These are phyloP conservation scores for Phallus indusiatus DNA, from an alignment of 768 basidiomycete genomes.

Conservation along the genomic window DNA sequence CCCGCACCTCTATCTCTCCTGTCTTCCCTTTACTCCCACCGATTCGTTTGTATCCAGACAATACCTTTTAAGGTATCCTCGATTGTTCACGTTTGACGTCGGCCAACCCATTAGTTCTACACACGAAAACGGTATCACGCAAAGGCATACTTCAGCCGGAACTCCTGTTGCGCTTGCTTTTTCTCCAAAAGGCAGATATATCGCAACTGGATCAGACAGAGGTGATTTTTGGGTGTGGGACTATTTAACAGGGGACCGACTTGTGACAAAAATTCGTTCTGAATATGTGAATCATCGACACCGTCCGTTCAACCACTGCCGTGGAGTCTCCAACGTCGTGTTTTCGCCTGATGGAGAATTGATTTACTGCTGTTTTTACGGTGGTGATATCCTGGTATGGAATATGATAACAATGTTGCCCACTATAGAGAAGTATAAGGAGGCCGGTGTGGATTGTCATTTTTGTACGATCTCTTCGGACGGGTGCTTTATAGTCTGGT, in stretches of 20 bases:
- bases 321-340: background rate
- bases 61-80: conserved; percentile 11
- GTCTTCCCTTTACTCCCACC: conserved; percentile 25
- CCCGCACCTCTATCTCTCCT: conserved; percentile 33
- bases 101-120: conserved; percentile 3
- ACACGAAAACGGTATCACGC: conserved; percentile 9
- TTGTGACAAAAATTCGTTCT: background rate
- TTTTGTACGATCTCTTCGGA: too few relatives aligned
- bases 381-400: too few relatives aligned
- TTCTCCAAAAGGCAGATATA: conserved; percentile 16
- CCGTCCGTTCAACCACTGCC: too few relatives aligned
- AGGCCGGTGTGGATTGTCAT: too few relatives aligned
- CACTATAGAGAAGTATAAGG: too few relatives aligned
- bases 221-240: background rate
- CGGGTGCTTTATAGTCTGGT: too few relatives aligned
- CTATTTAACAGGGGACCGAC: background rate
- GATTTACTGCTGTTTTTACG: too few relatives aligned
- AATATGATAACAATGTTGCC: too few relatives aligned
- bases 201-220: conserved; percentile 20
- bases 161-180: conserved; percentile 2
- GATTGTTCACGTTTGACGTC: conserved; percentile 7
- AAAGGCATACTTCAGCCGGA: background rate
- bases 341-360: background rate
- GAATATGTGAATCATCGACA: too few relatives aligned
- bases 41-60: conserved; percentile 16